Evolutionary conservation across 345 rosid species (phyloP).

Genomic region (Moricandia arvensis): DNA sequence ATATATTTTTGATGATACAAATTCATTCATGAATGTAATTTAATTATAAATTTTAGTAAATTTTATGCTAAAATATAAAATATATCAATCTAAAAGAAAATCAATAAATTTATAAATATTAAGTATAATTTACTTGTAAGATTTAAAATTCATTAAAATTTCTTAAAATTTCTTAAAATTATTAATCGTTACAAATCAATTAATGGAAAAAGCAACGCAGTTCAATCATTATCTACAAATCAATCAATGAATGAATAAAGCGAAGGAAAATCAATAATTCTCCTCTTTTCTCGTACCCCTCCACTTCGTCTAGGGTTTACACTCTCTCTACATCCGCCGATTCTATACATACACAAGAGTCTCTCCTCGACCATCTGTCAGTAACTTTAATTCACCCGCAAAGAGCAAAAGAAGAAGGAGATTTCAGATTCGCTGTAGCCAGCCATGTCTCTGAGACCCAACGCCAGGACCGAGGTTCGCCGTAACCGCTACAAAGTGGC

Average conservation of each 20-base stretch:
- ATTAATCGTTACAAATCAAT: too few relatives aligned
- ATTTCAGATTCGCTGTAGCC: too few relatives aligned
- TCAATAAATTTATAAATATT: not conserved
- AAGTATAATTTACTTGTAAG: not conserved
- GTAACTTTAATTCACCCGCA: too few relatives aligned
- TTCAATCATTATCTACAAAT: too few relatives aligned
- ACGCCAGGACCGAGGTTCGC: too few relatives aligned
- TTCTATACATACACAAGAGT: not conserved
- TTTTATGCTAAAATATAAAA: not conserved
- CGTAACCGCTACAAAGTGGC: too few relatives aligned
- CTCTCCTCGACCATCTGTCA: not conserved
- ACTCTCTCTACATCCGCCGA: conserved; percentile 24
- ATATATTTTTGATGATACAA: too few relatives aligned
- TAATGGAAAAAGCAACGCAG: not conserved
- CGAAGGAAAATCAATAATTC: not conserved
- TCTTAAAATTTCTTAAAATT: too few relatives aligned
- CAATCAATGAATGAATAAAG: not conserved
- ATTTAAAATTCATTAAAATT: not conserved
- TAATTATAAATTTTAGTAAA: not conserved
- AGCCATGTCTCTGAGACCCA: conserved; percentile 65
- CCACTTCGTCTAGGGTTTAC: conserved; percentile 28
- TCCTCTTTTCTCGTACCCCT: conserved; percentile 25
- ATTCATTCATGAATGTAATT: too few relatives aligned
- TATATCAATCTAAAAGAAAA: not conserved
- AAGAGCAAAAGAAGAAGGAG: not conserved